Base-by-base conservation (phyloP, 2,329 filamentous ascomycete species). In the Beauveria caledonica region DNA sequence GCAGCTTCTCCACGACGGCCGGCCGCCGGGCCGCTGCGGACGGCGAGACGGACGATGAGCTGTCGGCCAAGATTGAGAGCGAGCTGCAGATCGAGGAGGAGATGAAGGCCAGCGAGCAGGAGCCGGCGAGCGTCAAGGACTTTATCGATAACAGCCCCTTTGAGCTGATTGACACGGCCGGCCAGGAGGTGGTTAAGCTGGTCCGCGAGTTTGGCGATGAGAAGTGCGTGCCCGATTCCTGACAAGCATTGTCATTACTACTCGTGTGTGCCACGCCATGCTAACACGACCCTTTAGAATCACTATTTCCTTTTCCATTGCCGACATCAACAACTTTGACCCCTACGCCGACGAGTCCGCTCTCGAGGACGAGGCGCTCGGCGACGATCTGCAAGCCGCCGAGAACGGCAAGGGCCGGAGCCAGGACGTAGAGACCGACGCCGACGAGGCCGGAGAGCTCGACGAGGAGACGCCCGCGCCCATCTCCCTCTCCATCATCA, bases 71-170 rank as follows among this genome's bases (percentile, higher is more conserved):
- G 83, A 84, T 99, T 54, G 85, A 90, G 66, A 87, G 85, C 71
- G 92, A 96, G 79, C 80, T 95, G 66, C 78, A 86, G 73, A 86
- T 96, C 71, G 94, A 97, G 82, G 84, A 86, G 69, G 87, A 92
- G 70, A 86, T 92, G 76, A 87, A 88, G 76, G 81, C 87, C 66
- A 80, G 84, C 63, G 85, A 90, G 69, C 83, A 89, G 65, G 77
- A 89, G 66, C 88, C 91, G 45, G 81, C 86, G 64, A 89, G 87
- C 73, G 84, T 97, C 74, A 87, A 91, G 77, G 90, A 94, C 73
- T 97, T 95, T 76, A 77, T 97, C 52, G 86, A 93, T 71, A 93
- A 90, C 77, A 87, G 87, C 70, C 83, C 87, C 45, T 99, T 92
- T 75, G 81, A 93, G 81, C 82, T 94, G 63, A 80, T 90, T 69